phyloP scores from a whole-genome alignment of 768 basidiomycete species.

The Russula earlei region DNA sequence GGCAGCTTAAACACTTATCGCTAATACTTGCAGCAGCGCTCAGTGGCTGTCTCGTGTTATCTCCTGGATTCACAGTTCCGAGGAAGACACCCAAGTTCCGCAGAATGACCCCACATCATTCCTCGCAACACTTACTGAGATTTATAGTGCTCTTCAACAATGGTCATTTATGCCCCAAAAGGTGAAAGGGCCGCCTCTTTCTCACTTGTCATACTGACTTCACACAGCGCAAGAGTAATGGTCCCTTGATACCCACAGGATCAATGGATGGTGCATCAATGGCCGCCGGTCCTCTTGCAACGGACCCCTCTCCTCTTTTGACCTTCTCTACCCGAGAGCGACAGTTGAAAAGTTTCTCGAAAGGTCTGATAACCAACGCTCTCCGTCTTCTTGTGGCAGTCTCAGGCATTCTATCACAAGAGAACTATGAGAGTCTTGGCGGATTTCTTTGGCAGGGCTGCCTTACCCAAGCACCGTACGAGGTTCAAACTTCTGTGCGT shows the following conservation, averaged over 20 bases:
- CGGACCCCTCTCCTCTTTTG: constrained; percentile 4
- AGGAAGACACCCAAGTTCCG: neutral
- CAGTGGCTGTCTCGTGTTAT: constrained; percentile 38
- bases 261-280: neutral
- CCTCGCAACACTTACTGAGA: neutral
- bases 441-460: constrained; percentile 50
- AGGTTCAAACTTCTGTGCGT: constrained; percentile 42
- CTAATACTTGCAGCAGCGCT: constrained; percentile 27
- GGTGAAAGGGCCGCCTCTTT: neutral
- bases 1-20: neutral
- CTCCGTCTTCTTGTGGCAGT: constrained; percentile 56
- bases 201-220: neutral
- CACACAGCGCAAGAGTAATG: constrained; percentile 5
- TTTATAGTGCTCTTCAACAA: constrained; percentile 7
- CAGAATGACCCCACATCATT: neutral
- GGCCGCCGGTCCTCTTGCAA: constrained; percentile 12
- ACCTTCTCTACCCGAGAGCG: constrained; percentile 11
- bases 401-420: constrained; percentile 40
- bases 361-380: constrained; percentile 25
- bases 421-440: constrained; percentile 44
- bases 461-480: constrained; percentile 31
- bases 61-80: constrained; percentile 35
- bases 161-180: constrained; percentile 9
- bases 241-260: neutral
- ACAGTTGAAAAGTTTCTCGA: constrained; percentile 11